These are phyloP conservation scores for Truncatella angustata DNA, from an alignment of 2,329 filamentous ascomycete genomes.

Conservation along the genomic window DNA sequence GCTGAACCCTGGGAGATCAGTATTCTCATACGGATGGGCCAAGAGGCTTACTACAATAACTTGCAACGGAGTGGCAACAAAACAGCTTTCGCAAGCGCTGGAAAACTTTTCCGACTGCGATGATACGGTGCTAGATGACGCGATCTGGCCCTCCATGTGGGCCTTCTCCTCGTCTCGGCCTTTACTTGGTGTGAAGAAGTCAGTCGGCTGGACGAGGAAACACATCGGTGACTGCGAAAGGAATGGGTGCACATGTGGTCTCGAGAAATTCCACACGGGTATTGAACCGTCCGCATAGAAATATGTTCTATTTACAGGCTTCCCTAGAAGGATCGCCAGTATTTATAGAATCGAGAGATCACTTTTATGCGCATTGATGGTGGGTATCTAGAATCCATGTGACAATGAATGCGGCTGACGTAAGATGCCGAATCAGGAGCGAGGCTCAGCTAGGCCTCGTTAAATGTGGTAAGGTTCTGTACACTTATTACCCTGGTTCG, in stretches of 20 bases:
- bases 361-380: background rate
- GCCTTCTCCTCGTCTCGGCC: constrained; percentile 27
- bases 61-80: constrained; percentile 66
- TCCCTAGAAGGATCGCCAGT: background rate
- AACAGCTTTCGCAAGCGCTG: constrained; percentile 55
- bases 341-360: constrained; percentile 1
- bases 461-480: background rate
- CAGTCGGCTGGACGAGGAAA: constrained; percentile 16
- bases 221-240: constrained; percentile 29
- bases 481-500: background rate
- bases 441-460: background rate
- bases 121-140: constrained; percentile 13
- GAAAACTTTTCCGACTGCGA: constrained; percentile 19
- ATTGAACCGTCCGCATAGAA: background rate
- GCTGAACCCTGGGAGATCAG: constrained; percentile 55
- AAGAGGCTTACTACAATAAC: constrained; percentile 64
- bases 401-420: background rate
- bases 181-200: constrained; percentile 25
- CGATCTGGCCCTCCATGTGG: constrained; percentile 31
- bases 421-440: background rate
- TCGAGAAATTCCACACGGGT: constrained; percentile 20
- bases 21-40: constrained; percentile 72
- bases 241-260: constrained; percentile 24
- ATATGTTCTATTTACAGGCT: background rate
- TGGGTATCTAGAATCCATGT: background rate